Evolutionary conservation across 805 yeast genomes (phyloP), one percentile per base, ranked within the genome.

Genomic region (Komagataella phaffii): DNA sequence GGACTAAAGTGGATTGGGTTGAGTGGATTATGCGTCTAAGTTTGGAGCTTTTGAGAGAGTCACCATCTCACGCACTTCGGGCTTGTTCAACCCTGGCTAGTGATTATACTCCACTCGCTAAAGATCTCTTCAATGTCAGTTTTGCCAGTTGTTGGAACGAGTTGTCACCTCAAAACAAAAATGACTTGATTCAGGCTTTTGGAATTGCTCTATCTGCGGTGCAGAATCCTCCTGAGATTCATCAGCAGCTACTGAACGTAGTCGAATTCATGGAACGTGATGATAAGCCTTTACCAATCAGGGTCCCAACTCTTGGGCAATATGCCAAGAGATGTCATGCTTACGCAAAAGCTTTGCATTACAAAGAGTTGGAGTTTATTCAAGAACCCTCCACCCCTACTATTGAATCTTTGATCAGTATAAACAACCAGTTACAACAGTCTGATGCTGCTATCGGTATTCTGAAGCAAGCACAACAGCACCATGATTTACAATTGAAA

Each of bases 211-310:
- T 91, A 55, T 85, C 91, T 0, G 85, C 96, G 0, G 85, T 95
- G 3, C 87, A 89, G 58, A 88, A 88, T 56, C 96, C 97, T 0
- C 97, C 99, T 0, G 99, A 93, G 59, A 90, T 93, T 47, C 85
- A 89, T 60, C 98, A 93, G 62, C 85, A 89, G 1, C 72, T 93
- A 53, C 72, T 93, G 57, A 90, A 91, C 56, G 70, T 93, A 52
- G 96, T 96, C 0, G 99, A 93, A 64, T 93, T 86, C 61, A 85
- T 93, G 93, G 99, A 93, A 62, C 98, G 91, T 59, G 97, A 91
- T 65, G 97, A 89, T 58, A 90, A 89, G 60, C 86, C 96, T 0
- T 73, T 93, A 53, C 97, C 97, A 0, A 85, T 93, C 46, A 84
- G 95, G 40, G 86, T 87, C n/a, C 80, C 90, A 3, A 86, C 95